Evolutionary conservation across 305 asterid species (phyloP).

Genomic region (Stenogyne calaminthoides): DNA sequence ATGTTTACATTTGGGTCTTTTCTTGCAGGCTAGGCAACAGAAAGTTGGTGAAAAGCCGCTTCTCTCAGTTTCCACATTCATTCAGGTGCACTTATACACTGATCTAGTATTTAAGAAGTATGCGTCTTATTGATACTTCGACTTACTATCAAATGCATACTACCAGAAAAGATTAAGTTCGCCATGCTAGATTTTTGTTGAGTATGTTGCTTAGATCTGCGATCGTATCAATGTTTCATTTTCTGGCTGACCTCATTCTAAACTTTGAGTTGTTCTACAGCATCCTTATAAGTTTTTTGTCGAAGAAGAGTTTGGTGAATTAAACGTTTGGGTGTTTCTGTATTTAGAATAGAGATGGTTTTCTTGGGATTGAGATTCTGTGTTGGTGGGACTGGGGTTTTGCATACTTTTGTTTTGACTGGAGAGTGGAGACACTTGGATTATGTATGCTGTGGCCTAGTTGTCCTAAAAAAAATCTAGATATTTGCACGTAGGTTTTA

Average conservation of each 20-base stretch:
- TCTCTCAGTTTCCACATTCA: slow-evolving; percentile 76
- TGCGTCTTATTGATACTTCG: slow-evolving; percentile 13
- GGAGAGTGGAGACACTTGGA: neutral
- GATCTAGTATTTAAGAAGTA: slow-evolving; percentile 25
- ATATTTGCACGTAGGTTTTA: neutral
- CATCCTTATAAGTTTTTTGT: neutral
- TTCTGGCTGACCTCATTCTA: neutral
- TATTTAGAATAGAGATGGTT: neutral
- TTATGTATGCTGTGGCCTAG: neutral
- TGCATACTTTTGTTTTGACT: neutral
- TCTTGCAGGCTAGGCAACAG: slow-evolving; percentile 74
- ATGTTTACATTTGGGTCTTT: slow-evolving; percentile 19
- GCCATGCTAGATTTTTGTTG: neutral
- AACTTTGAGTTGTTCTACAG: neutral
- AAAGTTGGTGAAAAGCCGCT: slow-evolving; percentile 95
- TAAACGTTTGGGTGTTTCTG: neutral
- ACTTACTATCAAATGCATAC: slow-evolving; percentile 21
- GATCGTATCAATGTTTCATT: neutral
- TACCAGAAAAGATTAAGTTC: slow-evolving; percentile 5
- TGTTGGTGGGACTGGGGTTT: neutral
- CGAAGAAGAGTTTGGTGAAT: neutral
- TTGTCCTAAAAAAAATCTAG: neutral
- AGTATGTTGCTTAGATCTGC: neutral
- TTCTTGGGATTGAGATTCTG: neutral
- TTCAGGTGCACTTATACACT: slow-evolving; percentile 59